Conservation (phyloP, 129 eudicot species). For the Tanacetum coccineum region DNA sequence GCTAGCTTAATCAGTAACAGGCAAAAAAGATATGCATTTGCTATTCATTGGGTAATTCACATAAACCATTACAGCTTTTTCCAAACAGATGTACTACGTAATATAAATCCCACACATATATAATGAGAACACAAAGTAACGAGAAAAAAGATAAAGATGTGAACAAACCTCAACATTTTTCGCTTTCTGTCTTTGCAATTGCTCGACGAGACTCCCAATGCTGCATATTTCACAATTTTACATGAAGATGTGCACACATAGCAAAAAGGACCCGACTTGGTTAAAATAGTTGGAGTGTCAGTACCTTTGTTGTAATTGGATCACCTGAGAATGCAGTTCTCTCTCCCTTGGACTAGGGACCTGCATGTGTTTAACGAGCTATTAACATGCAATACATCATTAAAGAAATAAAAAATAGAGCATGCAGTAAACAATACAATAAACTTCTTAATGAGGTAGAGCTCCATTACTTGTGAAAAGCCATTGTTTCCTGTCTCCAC, state of each 20-base stretch:
- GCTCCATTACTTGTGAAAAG: conserved; percentile 44
- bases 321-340: conserved; percentile 68
- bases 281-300: conserved; percentile 2
- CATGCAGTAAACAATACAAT: not conserved
- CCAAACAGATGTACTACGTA: not conserved
- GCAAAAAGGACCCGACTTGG: not conserved
- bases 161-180: conserved; percentile 60
- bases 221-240: conserved; percentile 38
- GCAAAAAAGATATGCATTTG: too few relatives aligned
- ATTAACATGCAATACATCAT: not conserved
- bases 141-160: not conserved
- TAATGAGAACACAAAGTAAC: conserved; percentile 4
- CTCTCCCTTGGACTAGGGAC: conserved; percentile 51
- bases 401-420: not conserved
- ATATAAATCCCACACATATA: not conserved
- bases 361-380: conserved; percentile 33
- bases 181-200: conserved; percentile 69
- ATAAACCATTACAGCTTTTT: not conserved
- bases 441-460: not conserved
- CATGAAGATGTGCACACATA: not conserved
- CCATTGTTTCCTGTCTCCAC: conserved; percentile 47
- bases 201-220: conserved; percentile 72
- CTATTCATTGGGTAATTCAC: not conserved
- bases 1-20: too few relatives aligned
- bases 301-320: conserved; percentile 81